Conservation (phyloP, 2,329 filamentous ascomycete genomes). For the Metarhizium sp. region DNA sequence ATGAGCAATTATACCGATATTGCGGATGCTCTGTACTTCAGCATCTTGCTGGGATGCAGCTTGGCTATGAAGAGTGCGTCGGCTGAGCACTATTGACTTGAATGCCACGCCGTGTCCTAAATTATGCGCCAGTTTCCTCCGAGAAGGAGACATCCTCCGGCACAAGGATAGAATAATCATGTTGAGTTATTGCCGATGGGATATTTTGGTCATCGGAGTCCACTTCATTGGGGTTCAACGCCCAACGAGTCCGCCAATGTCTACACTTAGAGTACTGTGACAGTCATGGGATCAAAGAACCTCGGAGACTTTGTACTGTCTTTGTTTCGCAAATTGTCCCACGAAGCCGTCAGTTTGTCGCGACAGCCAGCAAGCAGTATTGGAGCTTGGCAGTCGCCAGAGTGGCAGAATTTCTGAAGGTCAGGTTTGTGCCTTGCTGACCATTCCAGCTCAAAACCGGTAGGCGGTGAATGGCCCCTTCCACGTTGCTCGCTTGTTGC, state of each 20-base stretch:
- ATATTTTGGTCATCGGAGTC: neutral
- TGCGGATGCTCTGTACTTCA: conserved; percentile 54
- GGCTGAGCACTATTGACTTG: neutral
- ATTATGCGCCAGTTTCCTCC: neutral
- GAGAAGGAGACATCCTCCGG: conserved; percentile 3
- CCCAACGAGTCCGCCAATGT: neutral
- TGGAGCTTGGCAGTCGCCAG: neutral
- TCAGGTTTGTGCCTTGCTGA: neutral
- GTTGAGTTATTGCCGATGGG: neutral
- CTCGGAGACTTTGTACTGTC: neutral
- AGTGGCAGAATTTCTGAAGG: neutral
- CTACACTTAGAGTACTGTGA: neutral
- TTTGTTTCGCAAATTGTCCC: neutral
- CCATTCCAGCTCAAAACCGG: neutral
- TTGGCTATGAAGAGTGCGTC: conserved; percentile 2
- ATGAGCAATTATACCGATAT: conserved; percentile 97
- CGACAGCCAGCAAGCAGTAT: neutral
- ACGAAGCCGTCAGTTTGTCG: neutral
- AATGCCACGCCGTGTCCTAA: neutral
- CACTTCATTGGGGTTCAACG: neutral
- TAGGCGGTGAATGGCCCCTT: neutral
- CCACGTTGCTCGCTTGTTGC: neutral
- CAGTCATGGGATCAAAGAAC: neutral
- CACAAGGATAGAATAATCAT: conserved; percentile 10
- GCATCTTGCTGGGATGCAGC: conserved; percentile 14